phyloP scores from a whole-genome alignment of 306 rosid genomes.

The Prunus fruticosa region DNA sequence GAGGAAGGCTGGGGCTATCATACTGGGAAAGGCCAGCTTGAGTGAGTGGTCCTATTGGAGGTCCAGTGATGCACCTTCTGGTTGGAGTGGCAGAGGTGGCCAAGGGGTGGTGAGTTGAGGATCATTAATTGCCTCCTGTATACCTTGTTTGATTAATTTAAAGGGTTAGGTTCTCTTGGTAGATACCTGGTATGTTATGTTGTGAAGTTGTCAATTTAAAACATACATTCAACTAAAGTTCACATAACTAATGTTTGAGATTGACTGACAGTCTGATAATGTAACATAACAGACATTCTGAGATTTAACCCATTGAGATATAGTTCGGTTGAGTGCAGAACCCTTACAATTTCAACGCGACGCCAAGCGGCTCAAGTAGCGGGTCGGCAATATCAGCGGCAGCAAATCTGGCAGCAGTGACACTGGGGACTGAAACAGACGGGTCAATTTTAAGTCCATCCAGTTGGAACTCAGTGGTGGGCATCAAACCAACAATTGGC shows the following conservation, averaged over 20 bases:
- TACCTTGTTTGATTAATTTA: too few relatives aligned
- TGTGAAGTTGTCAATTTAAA: not conserved
- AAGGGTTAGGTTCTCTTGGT: too few relatives aligned
- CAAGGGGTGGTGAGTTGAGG: conserved; percentile 39
- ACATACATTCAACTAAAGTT: not conserved
- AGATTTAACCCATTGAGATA: too few relatives aligned
- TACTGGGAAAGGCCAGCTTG: conserved; percentile 59
- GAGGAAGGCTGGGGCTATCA: conserved; percentile 55
- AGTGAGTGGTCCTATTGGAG: conserved; percentile 46
- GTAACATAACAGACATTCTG: not conserved
- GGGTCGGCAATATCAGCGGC: conserved; percentile 69
- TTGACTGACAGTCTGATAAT: not conserved
- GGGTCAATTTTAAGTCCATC: conserved; percentile 63
- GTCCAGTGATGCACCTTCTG: conserved; percentile 13
- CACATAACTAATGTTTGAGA: not conserved
- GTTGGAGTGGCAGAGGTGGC: conserved; percentile 63
- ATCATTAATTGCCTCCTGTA: not conserved
- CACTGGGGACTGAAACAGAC: conserved; percentile 60
- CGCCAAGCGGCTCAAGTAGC: conserved; percentile 64
- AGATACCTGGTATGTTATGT: not conserved
- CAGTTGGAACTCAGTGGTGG: conserved; percentile 61
- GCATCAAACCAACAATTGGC: conserved; percentile 66
- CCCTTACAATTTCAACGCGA: conserved; percentile 36
- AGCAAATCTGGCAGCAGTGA: conserved; percentile 54
- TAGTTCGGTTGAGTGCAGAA: conserved; percentile 30